A percentile compares a stretch with the other conserved stretches of the same genome.
phyloP scores from a whole-genome alignment of 257 asterid species.

The Petunia axillaris region DNA sequence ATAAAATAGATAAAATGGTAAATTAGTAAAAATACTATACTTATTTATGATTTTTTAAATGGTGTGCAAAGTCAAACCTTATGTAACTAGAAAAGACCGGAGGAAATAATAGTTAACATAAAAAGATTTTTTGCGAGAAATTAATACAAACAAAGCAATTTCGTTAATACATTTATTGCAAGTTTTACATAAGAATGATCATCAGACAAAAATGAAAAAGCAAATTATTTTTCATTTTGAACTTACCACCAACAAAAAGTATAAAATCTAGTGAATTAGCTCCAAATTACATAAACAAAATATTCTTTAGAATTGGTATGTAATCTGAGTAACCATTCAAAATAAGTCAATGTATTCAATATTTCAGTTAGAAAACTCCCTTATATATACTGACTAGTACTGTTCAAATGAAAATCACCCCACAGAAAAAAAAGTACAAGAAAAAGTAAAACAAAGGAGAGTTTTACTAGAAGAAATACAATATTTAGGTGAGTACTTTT shows the following conservation, averaged over 20 bases:
- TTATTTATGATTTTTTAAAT: no score
- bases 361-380: neutral
- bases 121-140: no score
- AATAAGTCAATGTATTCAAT: neutral
- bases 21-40: no score
- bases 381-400: neutral
- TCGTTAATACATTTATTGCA: no score
- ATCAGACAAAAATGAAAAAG: neutral
- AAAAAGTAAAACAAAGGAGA: neutral
- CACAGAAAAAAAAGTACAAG: slow-evolving; percentile 15
- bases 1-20: no score
- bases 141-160: no score
- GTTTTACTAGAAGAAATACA: slow-evolving; percentile 11
- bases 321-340: neutral
- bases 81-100: no score
- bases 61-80: no score
- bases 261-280: neutral
- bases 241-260: neutral
- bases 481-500: slow-evolving; percentile 8
- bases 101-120: no score
- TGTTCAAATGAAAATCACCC: neutral
- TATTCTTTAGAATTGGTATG: neutral
- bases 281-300: neutral
- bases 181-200: no score
- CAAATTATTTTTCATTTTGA: neutral